Evolutionary conservation across 805 yeast genomes (phyloP).

Genomic region (Candida loeiensis): DNA sequence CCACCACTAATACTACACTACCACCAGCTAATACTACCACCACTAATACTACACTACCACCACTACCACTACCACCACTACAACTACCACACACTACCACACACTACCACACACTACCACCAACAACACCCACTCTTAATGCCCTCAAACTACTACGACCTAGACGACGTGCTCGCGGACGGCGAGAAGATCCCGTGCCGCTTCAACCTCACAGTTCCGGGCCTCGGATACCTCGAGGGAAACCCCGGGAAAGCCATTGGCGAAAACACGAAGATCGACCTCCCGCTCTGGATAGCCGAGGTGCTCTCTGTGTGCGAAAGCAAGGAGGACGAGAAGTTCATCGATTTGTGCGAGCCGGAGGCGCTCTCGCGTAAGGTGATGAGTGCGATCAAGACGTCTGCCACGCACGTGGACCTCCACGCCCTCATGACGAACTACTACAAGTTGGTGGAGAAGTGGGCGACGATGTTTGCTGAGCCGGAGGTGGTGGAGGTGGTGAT

Average conservation of each 20-base stretch:
- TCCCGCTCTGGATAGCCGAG: conserved; percentile 89
- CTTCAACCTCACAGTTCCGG: conserved; percentile 75
- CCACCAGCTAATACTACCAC: no score
- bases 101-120: no score
- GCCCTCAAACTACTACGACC: conserved; percentile 52
- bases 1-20: no score
- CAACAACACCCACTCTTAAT: no score
- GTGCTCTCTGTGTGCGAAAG: conserved; percentile 53
- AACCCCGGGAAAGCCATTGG: conserved; percentile 61
- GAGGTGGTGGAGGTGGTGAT: conserved; percentile 51
- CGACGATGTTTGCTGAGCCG: conserved; percentile 61
- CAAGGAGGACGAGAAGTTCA: conserved; percentile 48
- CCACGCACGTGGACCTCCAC: conserved; percentile 64
- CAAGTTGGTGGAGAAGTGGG: conserved; percentile 73
- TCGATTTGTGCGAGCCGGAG: conserved; percentile 69
- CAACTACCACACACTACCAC: no score
- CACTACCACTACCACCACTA: no score
- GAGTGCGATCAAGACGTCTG: conserved; percentile 78
- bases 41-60: no score
- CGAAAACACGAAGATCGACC: conserved; percentile 61
- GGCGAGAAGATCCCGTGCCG: conserved; percentile 73
- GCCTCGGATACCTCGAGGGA: conserved; percentile 83
- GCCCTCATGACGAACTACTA: conserved; percentile 65
- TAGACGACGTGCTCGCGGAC: conserved; percentile 73
- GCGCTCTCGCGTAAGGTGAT: conserved; percentile 60